Percentiles rank a stretch among this genome's conserved stretches.
phyloP scores from a whole-genome alignment of 306 rosid genomes.

The Cicer arietinum region DNA sequence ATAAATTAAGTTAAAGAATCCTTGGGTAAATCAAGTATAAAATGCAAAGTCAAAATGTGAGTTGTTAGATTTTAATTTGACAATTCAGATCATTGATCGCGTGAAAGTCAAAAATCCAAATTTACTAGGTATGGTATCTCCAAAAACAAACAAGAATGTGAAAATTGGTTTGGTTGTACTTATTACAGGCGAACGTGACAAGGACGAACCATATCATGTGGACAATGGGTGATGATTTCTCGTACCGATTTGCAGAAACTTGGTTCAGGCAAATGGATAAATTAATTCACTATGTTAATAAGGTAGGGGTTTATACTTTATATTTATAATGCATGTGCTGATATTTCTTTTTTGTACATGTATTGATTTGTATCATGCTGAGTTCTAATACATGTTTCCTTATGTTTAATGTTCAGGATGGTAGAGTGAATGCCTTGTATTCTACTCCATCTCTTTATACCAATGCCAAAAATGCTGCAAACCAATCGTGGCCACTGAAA shows the following conservation, averaged over 20 bases:
- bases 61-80: not conserved
- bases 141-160: constrained; percentile 1
- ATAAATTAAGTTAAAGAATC: no score
- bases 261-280: constrained; percentile 97
- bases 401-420: constrained; percentile 65
- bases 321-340: constrained; percentile 8
- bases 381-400: constrained; percentile 34
- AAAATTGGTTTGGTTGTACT: constrained; percentile 27
- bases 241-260: constrained; percentile 86
- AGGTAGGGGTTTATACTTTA: constrained; percentile 49
- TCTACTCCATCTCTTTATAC: constrained; percentile 93
- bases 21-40: no score
- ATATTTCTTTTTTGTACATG: not conserved
- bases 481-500: constrained; percentile 86
- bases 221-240: constrained; percentile 98
- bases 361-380: not conserved
- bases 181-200: constrained; percentile 78
- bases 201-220: constrained; percentile 90
- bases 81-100: not conserved
- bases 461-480: constrained; percentile 75
- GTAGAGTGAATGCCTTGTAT: constrained; percentile 85
- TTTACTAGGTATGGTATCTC: not conserved
- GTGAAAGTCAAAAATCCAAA: not conserved
- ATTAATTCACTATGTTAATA: constrained; percentile 83
- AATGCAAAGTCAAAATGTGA: no score